These are phyloP conservation scores for Aspergillus asperescens DNA, from an alignment of 495 filamentous ascomycete genomes.

Conservation along the genomic window DNA sequence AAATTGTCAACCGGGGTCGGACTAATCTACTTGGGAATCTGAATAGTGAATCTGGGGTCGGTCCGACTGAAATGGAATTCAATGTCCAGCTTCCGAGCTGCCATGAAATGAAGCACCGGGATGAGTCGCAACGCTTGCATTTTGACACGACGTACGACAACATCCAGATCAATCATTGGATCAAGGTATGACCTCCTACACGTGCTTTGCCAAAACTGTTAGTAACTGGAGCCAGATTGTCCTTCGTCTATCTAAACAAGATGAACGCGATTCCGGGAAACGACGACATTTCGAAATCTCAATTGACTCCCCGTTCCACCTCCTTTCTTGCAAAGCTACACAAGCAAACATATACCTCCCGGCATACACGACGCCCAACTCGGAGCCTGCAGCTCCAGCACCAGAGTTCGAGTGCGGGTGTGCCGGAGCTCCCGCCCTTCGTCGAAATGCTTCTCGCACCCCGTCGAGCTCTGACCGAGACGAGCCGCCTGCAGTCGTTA, in stretches of 20 bases:
- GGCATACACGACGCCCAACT: slow-evolving; percentile 65
- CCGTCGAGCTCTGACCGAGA: slow-evolving; percentile 31
- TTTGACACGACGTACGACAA: slow-evolving; percentile 96
- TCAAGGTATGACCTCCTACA: slow-evolving; percentile 64
- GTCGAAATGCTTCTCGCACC: slow-evolving; percentile 36
- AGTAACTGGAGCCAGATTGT: slow-evolving; percentile 62
- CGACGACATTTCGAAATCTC: slow-evolving; percentile 97
- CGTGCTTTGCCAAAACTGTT: not conserved
- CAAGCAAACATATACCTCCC: slow-evolving; percentile 87
- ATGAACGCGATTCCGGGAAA: slow-evolving; percentile 72
- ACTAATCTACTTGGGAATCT: slow-evolving; percentile 82
- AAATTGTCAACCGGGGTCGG: slow-evolving; percentile 48
- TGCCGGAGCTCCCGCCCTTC: slow-evolving; percentile 53
- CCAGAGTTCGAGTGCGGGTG: slow-evolving; percentile 69
- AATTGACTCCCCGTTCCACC: slow-evolving; percentile 95
- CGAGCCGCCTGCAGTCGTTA: slow-evolving; percentile 21
- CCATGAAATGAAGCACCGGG: slow-evolving; percentile 73
- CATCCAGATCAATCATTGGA: slow-evolving; percentile 97
- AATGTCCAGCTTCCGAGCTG: slow-evolving; percentile 92
- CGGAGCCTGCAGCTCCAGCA: slow-evolving; percentile 38
- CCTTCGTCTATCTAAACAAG: slow-evolving; percentile 86
- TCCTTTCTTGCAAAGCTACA: slow-evolving; percentile 89
- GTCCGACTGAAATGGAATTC: slow-evolving; percentile 96
- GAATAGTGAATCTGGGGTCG: slow-evolving; percentile 57
- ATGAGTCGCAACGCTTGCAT: slow-evolving; percentile 67